phyloP scores from a whole-genome alignment of 1,284 basidiomycete species.

The Sparassis latifolia region DNA sequence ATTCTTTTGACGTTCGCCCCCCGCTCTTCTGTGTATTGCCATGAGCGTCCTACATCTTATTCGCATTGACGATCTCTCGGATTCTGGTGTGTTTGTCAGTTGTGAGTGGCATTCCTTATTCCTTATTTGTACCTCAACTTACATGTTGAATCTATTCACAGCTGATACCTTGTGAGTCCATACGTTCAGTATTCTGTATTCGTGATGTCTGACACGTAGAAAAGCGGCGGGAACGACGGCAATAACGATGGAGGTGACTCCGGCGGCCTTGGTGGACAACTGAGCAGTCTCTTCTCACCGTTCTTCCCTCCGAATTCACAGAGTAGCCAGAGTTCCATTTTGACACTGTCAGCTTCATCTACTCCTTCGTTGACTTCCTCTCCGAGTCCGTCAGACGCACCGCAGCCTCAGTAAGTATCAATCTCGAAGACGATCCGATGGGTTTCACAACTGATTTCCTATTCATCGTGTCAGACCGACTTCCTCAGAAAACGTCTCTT shows the following conservation, averaged over 20 bases:
- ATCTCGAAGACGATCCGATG: background rate
- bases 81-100: slow-evolving; percentile 2
- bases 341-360: slow-evolving; percentile 1
- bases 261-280: background rate
- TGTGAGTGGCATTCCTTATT: slow-evolving; percentile 2
- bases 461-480: no score
- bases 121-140: no score
- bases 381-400: background rate
- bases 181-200: no score
- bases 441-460: no score
- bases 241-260: slow-evolving; percentile 1
- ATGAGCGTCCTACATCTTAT: slow-evolving; percentile 1
- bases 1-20: background rate
- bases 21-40: background rate
- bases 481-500: background rate
- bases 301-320: background rate
- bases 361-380: background rate
- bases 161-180: no score
- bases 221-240: background rate
- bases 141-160: no score
- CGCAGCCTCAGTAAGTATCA: background rate
- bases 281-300: background rate
- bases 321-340: background rate
- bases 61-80: background rate
- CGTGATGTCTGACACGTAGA: no score